phyloP scores from a whole-genome alignment of 257 asterid genomes.

The Scutellaria barbata region DNA sequence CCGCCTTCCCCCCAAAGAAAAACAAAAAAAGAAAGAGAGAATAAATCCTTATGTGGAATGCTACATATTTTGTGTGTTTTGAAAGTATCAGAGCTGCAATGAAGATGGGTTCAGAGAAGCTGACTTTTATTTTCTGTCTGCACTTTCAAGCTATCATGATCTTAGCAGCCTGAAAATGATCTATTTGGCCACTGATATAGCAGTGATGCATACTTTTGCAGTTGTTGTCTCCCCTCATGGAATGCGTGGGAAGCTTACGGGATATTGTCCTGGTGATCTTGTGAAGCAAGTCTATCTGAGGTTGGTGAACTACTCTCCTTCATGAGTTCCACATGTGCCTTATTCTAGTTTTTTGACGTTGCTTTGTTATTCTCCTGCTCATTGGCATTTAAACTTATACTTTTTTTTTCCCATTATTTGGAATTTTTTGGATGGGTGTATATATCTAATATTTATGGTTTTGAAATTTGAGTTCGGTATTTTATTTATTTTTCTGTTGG shows the following conservation, averaged over 20 bases:
- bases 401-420: constrained; percentile 7
- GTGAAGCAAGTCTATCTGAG: constrained; percentile 96
- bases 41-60: neutral
- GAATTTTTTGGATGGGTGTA: neutral
- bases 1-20: neutral
- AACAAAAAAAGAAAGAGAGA: neutral
- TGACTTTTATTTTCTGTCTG: constrained; percentile 8
- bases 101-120: constrained; percentile 9
- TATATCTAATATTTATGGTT: neutral
- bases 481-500: constrained; percentile 22
- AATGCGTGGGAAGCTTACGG: constrained; percentile 94
- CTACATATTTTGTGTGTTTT: neutral
- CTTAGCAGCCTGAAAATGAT: constrained; percentile 27
- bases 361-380: constrained; percentile 13
- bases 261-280: constrained; percentile 91
- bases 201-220: constrained; percentile 42
- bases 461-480: neutral
- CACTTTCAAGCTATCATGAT: constrained; percentile 22
- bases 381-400: constrained; percentile 20
- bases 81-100: constrained; percentile 23
- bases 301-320: constrained; percentile 43
- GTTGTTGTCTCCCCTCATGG: constrained; percentile 97
- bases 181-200: constrained; percentile 28
- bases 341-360: constrained; percentile 14
- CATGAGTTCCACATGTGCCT: neutral